Evolutionary conservation across 768 basidiomycete species (phyloP).

Genomic region (Amylocystis lapponica): DNA sequence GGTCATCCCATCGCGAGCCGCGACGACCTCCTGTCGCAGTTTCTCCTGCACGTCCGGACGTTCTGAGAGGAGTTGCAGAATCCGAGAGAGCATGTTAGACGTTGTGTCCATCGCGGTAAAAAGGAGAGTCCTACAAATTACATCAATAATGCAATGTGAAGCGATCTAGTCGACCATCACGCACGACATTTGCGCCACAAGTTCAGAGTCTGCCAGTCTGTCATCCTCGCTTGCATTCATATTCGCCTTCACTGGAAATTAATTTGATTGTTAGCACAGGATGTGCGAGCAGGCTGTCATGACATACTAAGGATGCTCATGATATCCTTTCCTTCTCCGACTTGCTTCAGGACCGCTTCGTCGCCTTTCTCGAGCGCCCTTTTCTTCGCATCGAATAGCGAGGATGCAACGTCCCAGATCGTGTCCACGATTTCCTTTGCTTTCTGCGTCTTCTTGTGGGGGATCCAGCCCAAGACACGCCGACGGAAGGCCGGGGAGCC

Average conservation of each 20-base stretch:
- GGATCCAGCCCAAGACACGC: slow-evolving; percentile 11
- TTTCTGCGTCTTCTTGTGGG: slow-evolving; percentile 10
- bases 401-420: slow-evolving; percentile 6
- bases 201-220: slow-evolving; percentile 13
- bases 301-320: slow-evolving; percentile 43
- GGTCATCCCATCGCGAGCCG: slow-evolving; percentile 21
- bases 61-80: slow-evolving; percentile 29
- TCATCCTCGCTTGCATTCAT: slow-evolving; percentile 12
- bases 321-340: slow-evolving; percentile 38
- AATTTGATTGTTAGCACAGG: slow-evolving; percentile 6
- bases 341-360: slow-evolving; percentile 18
- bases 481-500: slow-evolving; percentile 16
- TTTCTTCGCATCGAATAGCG: slow-evolving; percentile 34
- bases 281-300: too few species aligned
- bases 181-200: slow-evolving; percentile 19
- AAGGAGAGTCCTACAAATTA: slow-evolving; percentile 26
- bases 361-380: slow-evolving; percentile 21
- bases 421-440: slow-evolving; percentile 18
- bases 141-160: background rate
- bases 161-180: background rate
- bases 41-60: slow-evolving; percentile 35
- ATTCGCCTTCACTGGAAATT: slow-evolving; percentile 12
- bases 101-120: slow-evolving; percentile 43
- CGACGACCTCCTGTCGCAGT: slow-evolving; percentile 30
- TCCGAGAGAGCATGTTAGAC: slow-evolving; percentile 33